Percentiles rank a stretch among this genome's conserved stretches.
These are phyloP conservation scores for Balamuthia mandrillaris DNA, from an alignment of 208 protist genomes.

Conservation along the genomic window DNA sequence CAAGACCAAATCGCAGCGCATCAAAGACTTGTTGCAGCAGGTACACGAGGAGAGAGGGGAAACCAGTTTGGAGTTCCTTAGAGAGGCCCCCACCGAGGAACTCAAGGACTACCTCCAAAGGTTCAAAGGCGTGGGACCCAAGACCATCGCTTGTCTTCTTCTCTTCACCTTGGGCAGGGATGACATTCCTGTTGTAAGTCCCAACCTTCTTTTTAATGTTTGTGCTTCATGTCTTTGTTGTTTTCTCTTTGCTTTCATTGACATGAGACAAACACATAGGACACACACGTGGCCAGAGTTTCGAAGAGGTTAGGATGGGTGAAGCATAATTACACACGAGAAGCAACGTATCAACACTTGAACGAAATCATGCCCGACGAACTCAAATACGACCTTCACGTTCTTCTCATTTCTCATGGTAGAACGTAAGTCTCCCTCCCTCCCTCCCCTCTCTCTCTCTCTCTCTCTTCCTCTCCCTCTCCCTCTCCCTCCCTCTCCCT, in stretches of 20 bases:
- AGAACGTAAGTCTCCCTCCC: too few relatives aligned
- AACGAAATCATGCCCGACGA: not conserved
- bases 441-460: too few relatives aligned
- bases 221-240: not conserved
- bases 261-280: too few relatives aligned
- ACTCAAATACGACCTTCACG: conserved; percentile 6
- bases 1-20: not conserved
- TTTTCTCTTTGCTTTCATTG: not conserved
- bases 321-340: not conserved
- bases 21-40: not conserved
- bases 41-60: not conserved
- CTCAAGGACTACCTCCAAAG: not conserved
- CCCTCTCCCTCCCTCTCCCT: too few relatives aligned
- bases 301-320: not conserved
- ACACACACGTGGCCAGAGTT: not conserved
- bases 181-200: not conserved
- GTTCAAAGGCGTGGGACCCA: conserved; percentile 11
- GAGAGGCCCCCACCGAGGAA: not conserved
- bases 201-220: not conserved
- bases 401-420: not conserved
- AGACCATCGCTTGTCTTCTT: not conserved
- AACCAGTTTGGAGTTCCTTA: not conserved
- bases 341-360: not conserved
- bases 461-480: too few relatives aligned
- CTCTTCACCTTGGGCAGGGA: not conserved